Evolutionary conservation across 352 stramenopile genomes (phyloP), one percentile per base, ranked within the genome.

Genomic region (Globisporangium nunn): DNA sequence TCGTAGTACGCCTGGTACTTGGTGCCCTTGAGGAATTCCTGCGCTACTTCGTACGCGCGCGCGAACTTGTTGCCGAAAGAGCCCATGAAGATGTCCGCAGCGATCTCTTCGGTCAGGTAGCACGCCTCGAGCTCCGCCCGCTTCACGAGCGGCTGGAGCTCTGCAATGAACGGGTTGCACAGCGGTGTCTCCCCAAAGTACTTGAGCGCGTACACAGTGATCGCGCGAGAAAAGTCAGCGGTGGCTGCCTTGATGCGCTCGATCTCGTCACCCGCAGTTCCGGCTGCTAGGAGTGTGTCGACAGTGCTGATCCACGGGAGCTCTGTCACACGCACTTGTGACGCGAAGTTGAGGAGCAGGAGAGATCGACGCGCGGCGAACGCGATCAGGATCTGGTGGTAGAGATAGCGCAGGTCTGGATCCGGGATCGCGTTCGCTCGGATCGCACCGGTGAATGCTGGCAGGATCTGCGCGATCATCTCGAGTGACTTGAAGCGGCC

Each of bases 61-160:
- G 31, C 28, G 35, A 61, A 70, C 45, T 70, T 70, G 45, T 4
- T 6, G 7, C 44, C 46, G 31, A 69, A 66, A 0, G 33, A 33
- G 17, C 63, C 63, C 51, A 63, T 56, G 49, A 66, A 70, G 52
- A 66, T 70, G 40, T 66, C 63, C 1, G 54, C 58, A 3, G 58
- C 59, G n/a, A 70, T 30, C 39, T 57, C 54, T 63, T 66, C 50
- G 44, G 66, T 30, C 15, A 66, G 29, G 1, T 15, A 30, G 40
- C 63, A 69, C 11, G 15, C 2, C 6, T 56, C 4, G 12, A 50
- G 44, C 6, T 11, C n/a, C 2, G 54, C 50, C 1, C 35, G 29
- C n/a, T 37, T 6, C 14, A 66, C 49, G 6, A 66, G 50, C 29
- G 40, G 31, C 2, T 47, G 30, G 0, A 54, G 51, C 45, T 69